Base-by-base conservation (phyloP, 495 filamentous ascomycete genomes). In the Penicillium desertorum region DNA sequence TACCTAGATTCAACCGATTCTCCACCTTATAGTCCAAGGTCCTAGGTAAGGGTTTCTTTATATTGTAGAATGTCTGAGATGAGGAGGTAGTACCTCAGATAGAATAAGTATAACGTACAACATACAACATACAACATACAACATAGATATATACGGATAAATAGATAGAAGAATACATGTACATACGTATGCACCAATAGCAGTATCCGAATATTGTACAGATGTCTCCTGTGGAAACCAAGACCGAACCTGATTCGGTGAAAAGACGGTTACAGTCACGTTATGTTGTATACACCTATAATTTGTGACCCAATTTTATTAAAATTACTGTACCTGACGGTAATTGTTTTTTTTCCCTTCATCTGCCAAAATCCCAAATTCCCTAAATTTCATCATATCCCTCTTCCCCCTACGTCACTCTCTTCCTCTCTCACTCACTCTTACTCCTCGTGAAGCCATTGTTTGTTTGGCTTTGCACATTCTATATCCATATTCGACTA, bases 331-430 rank as follows among this genome's bases (percentile, higher is more conserved):
- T 54, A 45, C 29, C 20, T 46, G 20, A 17, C 34, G 12, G 52
- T 54, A 44, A 54, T 43, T 9, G 12, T 27, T 51, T 17, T 27
- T 49, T 45, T 39, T 55, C 43, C 30, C 20, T 54, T 34, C 23
- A 36, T 45, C 22, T 56, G 43, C 20, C 29, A 46, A 55, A 55
- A 46, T 47, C 42, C 42, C 53, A 36, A 55, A 55, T 16, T 55
- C 54, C 54, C 54, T 57, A 57, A 57, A 57, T 57, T 45, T 59
- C 60, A 55, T 55, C 53, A 55, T 56, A 45, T 54, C 60, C 56
- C 50, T 62, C 60, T 58, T 51, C 46, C 66, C 64, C 65, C 67
- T 62, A 60, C 64, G 63, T 65, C 66, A 63, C 63, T 67, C 60
- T 59, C 62, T 61, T 49, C 58, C 52, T 47, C 56, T 64, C 63